phyloP scores from a whole-genome alignment of 148 eudicot genomes.

The Gaultheria prostrata region DNA sequence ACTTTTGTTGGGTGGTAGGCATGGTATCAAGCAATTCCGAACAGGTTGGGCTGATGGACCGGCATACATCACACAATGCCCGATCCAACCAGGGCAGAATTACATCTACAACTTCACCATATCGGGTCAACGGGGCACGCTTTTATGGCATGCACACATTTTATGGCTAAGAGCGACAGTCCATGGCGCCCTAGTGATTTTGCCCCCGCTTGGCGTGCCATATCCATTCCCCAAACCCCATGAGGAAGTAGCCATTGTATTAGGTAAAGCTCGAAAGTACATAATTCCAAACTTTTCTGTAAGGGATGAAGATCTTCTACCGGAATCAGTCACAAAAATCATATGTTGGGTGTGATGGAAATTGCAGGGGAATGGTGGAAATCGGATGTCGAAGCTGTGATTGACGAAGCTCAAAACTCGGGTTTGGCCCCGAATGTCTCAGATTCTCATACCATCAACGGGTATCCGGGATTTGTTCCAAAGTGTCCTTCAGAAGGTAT shows the following conservation, averaged over 20 bases:
- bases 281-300: not conserved
- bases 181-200: slow-evolving; percentile 27
- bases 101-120: slow-evolving; percentile 31
- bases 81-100: slow-evolving; percentile 28
- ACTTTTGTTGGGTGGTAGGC: slow-evolving; percentile 14
- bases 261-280: slow-evolving; percentile 7
- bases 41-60: slow-evolving; percentile 41
- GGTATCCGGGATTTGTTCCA: slow-evolving; percentile 19
- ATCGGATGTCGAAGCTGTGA: slow-evolving; percentile 33
- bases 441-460: slow-evolving; percentile 35
- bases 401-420: slow-evolving; percentile 24
- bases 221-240: slow-evolving; percentile 33
- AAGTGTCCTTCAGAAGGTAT: slow-evolving; percentile 21
- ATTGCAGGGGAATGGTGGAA: slow-evolving; percentile 53
- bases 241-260: slow-evolving; percentile 23
- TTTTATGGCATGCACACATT: slow-evolving; percentile 32
- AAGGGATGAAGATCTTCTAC: not conserved
- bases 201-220: slow-evolving; percentile 30
- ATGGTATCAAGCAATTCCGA: slow-evolving; percentile 28
- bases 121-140: slow-evolving; percentile 34
- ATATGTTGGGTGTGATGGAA: not conserved
- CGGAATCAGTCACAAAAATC: not conserved
- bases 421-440: slow-evolving; percentile 32
- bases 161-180: slow-evolving; percentile 31
- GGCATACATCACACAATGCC: slow-evolving; percentile 36